These are phyloP conservation scores for Termitomyces sp. DNA, from an alignment of 768 basidiomycete genomes.

Conservation along the genomic window DNA sequence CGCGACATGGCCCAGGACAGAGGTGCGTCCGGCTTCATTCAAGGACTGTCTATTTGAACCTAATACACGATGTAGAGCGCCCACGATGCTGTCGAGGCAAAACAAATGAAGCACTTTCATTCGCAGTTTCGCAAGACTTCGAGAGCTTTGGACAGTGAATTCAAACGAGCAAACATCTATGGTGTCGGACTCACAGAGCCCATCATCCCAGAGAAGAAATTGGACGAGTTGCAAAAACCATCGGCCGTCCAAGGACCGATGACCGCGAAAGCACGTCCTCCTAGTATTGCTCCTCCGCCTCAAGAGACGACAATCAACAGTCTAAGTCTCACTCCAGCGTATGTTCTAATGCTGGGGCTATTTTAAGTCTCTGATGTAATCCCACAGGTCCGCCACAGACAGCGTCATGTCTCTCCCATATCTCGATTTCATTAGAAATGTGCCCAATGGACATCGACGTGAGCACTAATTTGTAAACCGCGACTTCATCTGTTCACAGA, in stretches of 20 bases:
- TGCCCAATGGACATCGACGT: conserved; percentile 44
- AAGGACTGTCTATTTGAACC: not conserved
- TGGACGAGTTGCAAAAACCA: not conserved
- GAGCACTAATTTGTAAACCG: conserved; percentile 9
- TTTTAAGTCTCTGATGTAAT: not conserved
- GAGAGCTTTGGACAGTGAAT: conserved; percentile 36
- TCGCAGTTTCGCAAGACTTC: conserved; percentile 36
- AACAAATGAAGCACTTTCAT: conserved; percentile 27
- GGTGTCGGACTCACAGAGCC: conserved; percentile 9
- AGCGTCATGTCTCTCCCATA: conserved; percentile 48
- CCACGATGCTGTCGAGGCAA: conserved; percentile 3
- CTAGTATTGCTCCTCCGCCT: conserved; percentile 11
- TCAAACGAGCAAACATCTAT: conserved; percentile 24
- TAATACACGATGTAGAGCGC: conserved; percentile 5
- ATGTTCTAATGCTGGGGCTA: not conserved
- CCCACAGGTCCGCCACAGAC: conserved; percentile 32
- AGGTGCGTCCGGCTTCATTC: conserved; percentile 20
- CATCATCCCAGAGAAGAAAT: not conserved
- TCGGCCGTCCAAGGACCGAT: not conserved
- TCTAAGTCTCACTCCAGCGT: conserved; percentile 5
- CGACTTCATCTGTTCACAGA: conserved; percentile 1
- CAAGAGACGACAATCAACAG: conserved; percentile 10
- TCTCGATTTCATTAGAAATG: conserved; percentile 39
- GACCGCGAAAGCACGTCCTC: conserved; percentile 8
- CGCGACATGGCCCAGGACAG: conserved; percentile 41